Percentiles rank a stretch among this genome's conserved stretches.
These are phyloP conservation scores for Dendrobium catenatum DNA, from an alignment of 106 monocot genomes.

Conservation along the genomic window DNA sequence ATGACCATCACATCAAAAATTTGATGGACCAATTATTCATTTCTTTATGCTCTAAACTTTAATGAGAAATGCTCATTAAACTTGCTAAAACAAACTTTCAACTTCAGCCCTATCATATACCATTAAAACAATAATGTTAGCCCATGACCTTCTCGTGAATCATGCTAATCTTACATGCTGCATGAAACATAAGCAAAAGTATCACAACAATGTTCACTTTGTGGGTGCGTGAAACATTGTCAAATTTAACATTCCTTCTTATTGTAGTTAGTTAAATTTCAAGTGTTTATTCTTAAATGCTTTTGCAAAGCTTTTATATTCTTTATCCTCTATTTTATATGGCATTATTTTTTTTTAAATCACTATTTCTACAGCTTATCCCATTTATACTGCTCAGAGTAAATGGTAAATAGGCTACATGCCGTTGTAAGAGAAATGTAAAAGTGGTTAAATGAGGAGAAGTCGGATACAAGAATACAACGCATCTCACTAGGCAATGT, in stretches of 20 bases:
- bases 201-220: background rate
- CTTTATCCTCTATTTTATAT: background rate
- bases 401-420: background rate
- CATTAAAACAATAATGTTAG: background rate
- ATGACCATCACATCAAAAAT: background rate
- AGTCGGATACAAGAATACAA: background rate
- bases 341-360: background rate
- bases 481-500: background rate
- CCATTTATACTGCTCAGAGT: background rate
- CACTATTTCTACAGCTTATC: background rate
- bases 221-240: background rate
- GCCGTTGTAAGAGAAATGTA: background rate
- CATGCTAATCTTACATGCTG: background rate
- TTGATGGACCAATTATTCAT: background rate
- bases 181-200: background rate
- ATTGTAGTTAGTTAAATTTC: background rate
- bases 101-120: background rate
- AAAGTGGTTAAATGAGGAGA: background rate
- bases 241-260: background rate
- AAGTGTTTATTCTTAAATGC: background rate
- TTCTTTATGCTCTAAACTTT: background rate
- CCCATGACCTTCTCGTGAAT: background rate
- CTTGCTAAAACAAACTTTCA: background rate
- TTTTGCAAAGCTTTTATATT: background rate
- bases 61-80: background rate